Percentiles rank a stretch among this genome's conserved stretches.
phyloP scores from a whole-genome alignment of 495 filamentous ascomycete genomes.

The Bathelium albidoporum region DNA sequence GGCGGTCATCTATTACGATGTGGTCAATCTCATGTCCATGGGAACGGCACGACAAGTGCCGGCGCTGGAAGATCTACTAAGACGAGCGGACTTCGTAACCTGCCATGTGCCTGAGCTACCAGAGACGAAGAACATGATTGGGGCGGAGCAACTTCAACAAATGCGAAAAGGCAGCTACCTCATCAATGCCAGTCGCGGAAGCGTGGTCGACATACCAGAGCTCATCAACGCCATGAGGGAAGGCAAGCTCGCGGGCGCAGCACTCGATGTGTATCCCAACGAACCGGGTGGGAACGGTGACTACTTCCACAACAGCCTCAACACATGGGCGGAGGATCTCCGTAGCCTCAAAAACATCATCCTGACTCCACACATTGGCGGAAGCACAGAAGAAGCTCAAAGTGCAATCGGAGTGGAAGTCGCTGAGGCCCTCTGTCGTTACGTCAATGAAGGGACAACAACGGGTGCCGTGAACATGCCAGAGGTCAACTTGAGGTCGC shows the following conservation, averaged over 20 bases:
- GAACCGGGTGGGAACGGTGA: slow-evolving; percentile 91
- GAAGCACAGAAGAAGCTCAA: slow-evolving; percentile 96
- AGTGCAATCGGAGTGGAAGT: slow-evolving; percentile 94
- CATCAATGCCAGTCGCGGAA: slow-evolving; percentile 92
- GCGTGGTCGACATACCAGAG: slow-evolving; percentile 87
- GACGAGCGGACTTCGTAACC: slow-evolving; percentile 76
- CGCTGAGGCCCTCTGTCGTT: slow-evolving; percentile 70
- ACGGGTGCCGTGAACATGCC: slow-evolving; percentile 91
- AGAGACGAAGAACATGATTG: slow-evolving; percentile 88
- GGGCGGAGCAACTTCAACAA: slow-evolving; percentile 58
- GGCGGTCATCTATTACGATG: slow-evolving; percentile 92
- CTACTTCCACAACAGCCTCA: slow-evolving; percentile 82
- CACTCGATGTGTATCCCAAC: slow-evolving; percentile 89
- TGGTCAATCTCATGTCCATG: slow-evolving; percentile 83
- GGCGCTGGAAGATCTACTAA: slow-evolving; percentile 65
- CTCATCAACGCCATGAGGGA: slow-evolving; percentile 78
- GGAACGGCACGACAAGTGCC: slow-evolving; percentile 77
- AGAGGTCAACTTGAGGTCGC: slow-evolving; percentile 74
- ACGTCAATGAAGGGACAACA: slow-evolving; percentile 88
- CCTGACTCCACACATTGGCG: slow-evolving; percentile 91
- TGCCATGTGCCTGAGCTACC: slow-evolving; percentile 88
- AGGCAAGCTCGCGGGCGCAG: slow-evolving; percentile 87
- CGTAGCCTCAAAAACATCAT: slow-evolving; percentile 83
- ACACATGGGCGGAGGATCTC: slow-evolving; percentile 78
- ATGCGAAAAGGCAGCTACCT: slow-evolving; percentile 93